Evolutionary conservation across 306 rosid genomes (phyloP), one percentile per base, ranked within the genome.

Genomic region (Vigna nakashimae): DNA sequence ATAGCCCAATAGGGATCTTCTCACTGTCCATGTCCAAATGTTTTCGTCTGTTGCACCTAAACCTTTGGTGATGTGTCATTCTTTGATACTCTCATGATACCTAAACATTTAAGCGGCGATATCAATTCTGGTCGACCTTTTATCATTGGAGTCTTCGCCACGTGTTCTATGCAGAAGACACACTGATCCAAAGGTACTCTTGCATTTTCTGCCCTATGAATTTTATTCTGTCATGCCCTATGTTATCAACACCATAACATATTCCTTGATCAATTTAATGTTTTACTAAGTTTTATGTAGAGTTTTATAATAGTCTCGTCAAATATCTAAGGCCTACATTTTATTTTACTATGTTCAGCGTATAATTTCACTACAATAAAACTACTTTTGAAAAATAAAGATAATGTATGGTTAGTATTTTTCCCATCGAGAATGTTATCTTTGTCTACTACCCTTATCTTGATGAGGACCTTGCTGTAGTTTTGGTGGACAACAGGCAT

Each of bases 1-100:
- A 46, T 20, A 22, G 24, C 26, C 32, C n/a, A 55, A 55, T 51
- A 22, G 69, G 16, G 24, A 42, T 28, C 28, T 26, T 36, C 26
- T 63, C 62, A 55, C 48, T 64, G 79, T 57, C 76, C 73, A 24
- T 55, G 82, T 38, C 79, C 68, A 24, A 57, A 60, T 43, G 69
- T 60, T 59, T 65, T 22, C 13, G 69, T 72, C n/a, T 51, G 38
- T 74, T 72, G 62, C 40, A 64, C 77, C 42, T 6, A 51, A 36
- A 59, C 43, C 40, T 71, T 26, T 71, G 53, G 58, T 70, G 74
- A 71, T 65, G 84, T 79, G 84, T 79, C 86, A 70, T 65, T 82
- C 77, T 13, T 42, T 62, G 68, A 2, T 7, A 38, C 45, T 30
- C 65, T 36, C 20, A n/a, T 34, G 3, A 38, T 51, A 46, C 60